Conservation (phyloP, 331 rosid species). For the Saraca asoca region DNA sequence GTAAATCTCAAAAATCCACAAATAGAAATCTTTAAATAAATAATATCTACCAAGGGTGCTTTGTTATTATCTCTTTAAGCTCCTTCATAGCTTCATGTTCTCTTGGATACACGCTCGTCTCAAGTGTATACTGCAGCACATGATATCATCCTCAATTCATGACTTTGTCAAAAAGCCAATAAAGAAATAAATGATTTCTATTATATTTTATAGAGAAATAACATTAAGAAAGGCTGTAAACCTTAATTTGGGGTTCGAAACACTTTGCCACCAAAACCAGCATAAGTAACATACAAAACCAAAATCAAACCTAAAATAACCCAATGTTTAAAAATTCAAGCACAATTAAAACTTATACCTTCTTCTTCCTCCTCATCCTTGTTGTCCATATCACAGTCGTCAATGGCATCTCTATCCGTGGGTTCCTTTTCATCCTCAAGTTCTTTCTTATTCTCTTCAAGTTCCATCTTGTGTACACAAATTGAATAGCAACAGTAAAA, state of each 20-base stretch:
- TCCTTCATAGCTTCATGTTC: no score
- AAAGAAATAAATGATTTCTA: neutral
- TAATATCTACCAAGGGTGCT: no score
- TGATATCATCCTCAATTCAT: no score
- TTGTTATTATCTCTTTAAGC: no score
- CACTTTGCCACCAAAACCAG: slow-evolving; percentile 21
- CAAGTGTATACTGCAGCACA: no score
- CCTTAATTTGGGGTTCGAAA: slow-evolving; percentile 31
- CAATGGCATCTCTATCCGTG: no score
- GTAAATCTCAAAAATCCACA: neutral
- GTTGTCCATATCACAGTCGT: no score
- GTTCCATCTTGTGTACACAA: slow-evolving; percentile 68
- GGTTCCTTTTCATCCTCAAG: no score
- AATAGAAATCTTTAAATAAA: neutral
- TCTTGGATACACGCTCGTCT: no score
- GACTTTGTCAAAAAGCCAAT: no score
- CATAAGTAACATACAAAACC: neutral
- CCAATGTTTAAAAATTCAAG: neutral
- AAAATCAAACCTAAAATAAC: neutral
- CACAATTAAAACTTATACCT: slow-evolving; percentile 49
- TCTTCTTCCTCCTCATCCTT: slow-evolving; percentile 94
- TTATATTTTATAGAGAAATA: neutral
- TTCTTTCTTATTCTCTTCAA: slow-evolving; percentile 73
- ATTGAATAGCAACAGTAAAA: slow-evolving; percentile 21
- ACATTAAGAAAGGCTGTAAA: slow-evolving; percentile 8